Conservation (phyloP, 2,329 filamentous ascomycete species). For the Fusarium sp. region DNA sequence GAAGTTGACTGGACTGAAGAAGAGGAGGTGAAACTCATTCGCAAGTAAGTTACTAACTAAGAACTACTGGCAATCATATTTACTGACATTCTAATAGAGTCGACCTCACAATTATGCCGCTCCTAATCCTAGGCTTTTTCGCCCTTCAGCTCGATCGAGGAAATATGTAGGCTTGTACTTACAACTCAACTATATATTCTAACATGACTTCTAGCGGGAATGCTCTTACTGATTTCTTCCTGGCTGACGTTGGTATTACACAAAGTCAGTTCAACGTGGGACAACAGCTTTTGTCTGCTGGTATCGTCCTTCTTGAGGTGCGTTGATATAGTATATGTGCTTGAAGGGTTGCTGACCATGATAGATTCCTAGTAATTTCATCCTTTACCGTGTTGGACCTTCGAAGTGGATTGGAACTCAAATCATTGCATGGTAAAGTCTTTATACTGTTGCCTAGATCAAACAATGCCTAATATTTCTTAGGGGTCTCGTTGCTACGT, state of each 20-base stretch:
- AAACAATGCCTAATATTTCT: neutral
- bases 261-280: conserved; percentile 62
- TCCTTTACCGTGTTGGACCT: conserved; percentile 59
- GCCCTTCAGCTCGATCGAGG: conserved; percentile 55
- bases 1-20: conserved; percentile 43
- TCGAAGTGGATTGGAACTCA: conserved; percentile 55
- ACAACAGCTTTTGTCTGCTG: conserved; percentile 58
- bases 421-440: conserved; percentile 50
- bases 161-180: conserved; percentile 47
- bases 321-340: neutral
- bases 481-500: conserved; percentile 50
- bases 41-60: conserved; percentile 37
- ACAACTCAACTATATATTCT: neutral
- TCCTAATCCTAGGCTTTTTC: conserved; percentile 59
- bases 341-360: neutral
- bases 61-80: too few species aligned
- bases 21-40: conserved; percentile 44
- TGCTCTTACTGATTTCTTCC: conserved; percentile 58
- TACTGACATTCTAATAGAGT: conserved; percentile 46
- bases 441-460: too few species aligned
- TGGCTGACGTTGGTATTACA: conserved; percentile 58
- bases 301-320: conserved; percentile 57
- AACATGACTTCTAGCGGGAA: conserved; percentile 45
- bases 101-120: conserved; percentile 57
- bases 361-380: conserved; percentile 56